These are phyloP conservation scores for Juncus inflexus DNA, from an alignment of 176 grass and related monocot species.

Conservation along the genomic window DNA sequence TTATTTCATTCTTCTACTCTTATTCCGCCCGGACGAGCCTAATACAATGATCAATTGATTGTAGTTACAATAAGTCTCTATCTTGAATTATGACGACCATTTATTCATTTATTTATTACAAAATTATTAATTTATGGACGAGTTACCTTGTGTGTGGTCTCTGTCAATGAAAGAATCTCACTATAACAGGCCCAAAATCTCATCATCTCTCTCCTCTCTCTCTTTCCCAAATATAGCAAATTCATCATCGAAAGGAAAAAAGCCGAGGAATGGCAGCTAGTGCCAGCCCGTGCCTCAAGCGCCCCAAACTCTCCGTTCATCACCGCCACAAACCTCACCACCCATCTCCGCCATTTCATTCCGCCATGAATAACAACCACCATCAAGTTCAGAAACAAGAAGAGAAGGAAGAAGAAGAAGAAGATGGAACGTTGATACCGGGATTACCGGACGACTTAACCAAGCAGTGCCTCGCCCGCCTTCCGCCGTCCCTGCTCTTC, in stretches of 20 bases:
- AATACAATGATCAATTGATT: no score
- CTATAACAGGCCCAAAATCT: background rate
- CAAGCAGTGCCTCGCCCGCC: slow-evolving; percentile 46
- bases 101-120: background rate
- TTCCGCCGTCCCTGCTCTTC: slow-evolving; percentile 47
- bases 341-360: background rate
- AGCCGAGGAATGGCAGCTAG: slow-evolving; percentile 8
- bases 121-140: slow-evolving; percentile 8
- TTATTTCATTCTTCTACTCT: no score
- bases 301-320: slow-evolving; percentile 8
- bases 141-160: background rate
- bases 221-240: background rate
- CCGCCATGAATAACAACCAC: slow-evolving; percentile 3
- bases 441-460: slow-evolving; percentile 83
- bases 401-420: background rate
- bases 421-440: slow-evolving; percentile 36
- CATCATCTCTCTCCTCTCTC: background rate
- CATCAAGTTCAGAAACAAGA: background rate
- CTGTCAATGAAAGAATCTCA: background rate
- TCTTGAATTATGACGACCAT: background rate
- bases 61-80: no score
- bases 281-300: slow-evolving; percentile 8
- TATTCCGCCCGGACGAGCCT: no score
- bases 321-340: background rate
- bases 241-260: slow-evolving; percentile 3